Base-by-base conservation (phyloP, 192 early-diverging fungal genomes). In the Coemansia biformis region DNA sequence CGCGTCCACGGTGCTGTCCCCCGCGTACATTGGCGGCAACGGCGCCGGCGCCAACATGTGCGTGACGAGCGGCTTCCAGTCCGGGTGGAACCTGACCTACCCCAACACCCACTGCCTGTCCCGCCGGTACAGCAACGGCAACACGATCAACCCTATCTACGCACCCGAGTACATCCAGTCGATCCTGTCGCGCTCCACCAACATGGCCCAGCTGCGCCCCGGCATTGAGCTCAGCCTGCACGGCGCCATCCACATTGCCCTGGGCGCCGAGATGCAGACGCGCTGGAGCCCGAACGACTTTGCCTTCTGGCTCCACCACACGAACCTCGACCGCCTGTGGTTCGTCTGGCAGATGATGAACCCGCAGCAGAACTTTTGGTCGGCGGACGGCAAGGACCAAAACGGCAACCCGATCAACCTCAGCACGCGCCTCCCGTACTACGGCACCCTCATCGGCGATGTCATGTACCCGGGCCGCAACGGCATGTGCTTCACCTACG, bases 321-420 rank as follows among this genome's bases (percentile, higher is more conserved):
- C 76, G 43, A 68, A 75, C 57, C 59, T 78, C 26, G 76, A 78
- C 21, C 65, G 66, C 24, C 23, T 78, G 48, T 78, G 76, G 75
- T 48, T 40, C 29, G 65, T 68, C 43, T 77, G 75, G 75, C 76
- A 78, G 65, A 42, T 54, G 50, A 46, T 55, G 54, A 59, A 67
- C 55, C 59, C 60, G 26, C 35, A 42, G 55, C 48, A 61, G 45
- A 63, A 63, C 57, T 61, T 55, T 57, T 62, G 59, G 57, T 50
- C 65, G 8, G 48, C 57, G 23, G 42, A 57, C 36, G 70, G 72
- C 10, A 28, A 22, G 2, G 59, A 63, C 48, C n/a, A 22, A 46
- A 30, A 36, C 10, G 54, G 58, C 41, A 45, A 43, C 3, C 14
- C 53, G 13, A 54, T 64, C 19, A 40, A n/a, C 7, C 51, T 53